phyloP scores from a whole-genome alignment of 1,284 basidiomycete genomes.

The Trichosporon inkin region DNA sequence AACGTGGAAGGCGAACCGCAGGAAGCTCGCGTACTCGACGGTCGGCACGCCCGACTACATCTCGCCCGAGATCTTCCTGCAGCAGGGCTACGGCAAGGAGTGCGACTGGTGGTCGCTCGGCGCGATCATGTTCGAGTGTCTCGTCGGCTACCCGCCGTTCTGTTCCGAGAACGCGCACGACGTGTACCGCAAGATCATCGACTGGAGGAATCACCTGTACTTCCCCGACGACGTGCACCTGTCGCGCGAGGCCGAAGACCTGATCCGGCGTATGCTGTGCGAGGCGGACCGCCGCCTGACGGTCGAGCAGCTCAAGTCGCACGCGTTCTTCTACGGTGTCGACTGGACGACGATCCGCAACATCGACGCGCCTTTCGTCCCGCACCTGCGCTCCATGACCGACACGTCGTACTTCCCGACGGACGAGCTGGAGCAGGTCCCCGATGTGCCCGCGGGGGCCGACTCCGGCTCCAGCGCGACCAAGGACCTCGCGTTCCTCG shows the following conservation, averaged over 20 bases:
- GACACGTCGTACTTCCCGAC: conserved; percentile 92
- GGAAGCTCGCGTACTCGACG: conserved; percentile 95
- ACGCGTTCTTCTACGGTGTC: conserved; percentile 95
- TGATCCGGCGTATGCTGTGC: conserved; percentile 74
- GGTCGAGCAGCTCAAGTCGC: conserved; percentile 84
- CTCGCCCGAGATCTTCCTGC: conserved; percentile 95
- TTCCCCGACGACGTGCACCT: conserved; percentile 97
- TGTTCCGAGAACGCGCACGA: conserved; percentile 97
- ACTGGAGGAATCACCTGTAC: conserved; percentile 83
- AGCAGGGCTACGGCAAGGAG: conserved; percentile 96
- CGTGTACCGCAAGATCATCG: conserved; percentile 97
- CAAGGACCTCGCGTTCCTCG: conserved; percentile 86
- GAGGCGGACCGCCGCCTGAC: conserved; percentile 73
- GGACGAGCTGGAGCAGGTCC: conserved; percentile 83
- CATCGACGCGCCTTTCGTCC: conserved; percentile 94
- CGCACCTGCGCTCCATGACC: conserved; percentile 83
- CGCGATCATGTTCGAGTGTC: conserved; percentile 97
- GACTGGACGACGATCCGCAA: conserved; percentile 87
- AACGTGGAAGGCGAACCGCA: conserved; percentile 97
- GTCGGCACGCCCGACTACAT: conserved; percentile 99
- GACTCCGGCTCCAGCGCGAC: conserved; percentile 66
- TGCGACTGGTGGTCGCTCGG: conserved; percentile 98
- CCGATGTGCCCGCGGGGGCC: conserved; percentile 58
- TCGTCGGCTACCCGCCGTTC: conserved; percentile 93
- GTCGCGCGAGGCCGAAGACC: conserved; percentile 83